Conservation (phyloP, 345 rosid species). For the Luvunga scandens region DNA sequence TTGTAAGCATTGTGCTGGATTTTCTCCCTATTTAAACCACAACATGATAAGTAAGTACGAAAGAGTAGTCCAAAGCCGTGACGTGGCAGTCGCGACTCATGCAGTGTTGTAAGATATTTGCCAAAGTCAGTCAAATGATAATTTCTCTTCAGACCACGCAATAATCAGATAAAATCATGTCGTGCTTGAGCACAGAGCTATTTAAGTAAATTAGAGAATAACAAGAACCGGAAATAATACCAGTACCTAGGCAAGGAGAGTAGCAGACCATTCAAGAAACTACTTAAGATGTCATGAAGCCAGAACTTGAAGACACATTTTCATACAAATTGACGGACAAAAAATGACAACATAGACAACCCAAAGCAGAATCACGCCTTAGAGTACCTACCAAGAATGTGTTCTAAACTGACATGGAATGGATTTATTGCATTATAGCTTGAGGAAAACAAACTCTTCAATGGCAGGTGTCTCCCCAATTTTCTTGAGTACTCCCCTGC, state of each 20-base stretch:
- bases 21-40: neutral
- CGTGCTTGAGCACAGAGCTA: neutral
- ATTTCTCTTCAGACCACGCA: neutral
- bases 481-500: slow-evolving; percentile 40
- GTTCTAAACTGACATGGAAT: neutral
- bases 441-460: slow-evolving; percentile 64
- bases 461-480: slow-evolving; percentile 52
- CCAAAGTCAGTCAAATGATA: neutral
- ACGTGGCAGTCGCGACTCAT: no score
- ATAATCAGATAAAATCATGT: neutral
- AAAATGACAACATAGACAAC: neutral
- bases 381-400: neutral
- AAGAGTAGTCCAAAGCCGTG: no score
- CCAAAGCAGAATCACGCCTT: neutral
- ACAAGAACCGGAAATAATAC: neutral
- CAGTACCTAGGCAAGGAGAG: neutral
- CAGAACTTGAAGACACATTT: neutral
- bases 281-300: neutral
- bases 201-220: neutral
- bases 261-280: neutral
- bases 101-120: neutral
- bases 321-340: neutral
- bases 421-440: slow-evolving; percentile 24
- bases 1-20: neutral
- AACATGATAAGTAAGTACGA: no score